Evolutionary conservation across 176 grass and related monocot genomes (phyloP).

Genomic region (Cenchrus fungigraminus): DNA sequence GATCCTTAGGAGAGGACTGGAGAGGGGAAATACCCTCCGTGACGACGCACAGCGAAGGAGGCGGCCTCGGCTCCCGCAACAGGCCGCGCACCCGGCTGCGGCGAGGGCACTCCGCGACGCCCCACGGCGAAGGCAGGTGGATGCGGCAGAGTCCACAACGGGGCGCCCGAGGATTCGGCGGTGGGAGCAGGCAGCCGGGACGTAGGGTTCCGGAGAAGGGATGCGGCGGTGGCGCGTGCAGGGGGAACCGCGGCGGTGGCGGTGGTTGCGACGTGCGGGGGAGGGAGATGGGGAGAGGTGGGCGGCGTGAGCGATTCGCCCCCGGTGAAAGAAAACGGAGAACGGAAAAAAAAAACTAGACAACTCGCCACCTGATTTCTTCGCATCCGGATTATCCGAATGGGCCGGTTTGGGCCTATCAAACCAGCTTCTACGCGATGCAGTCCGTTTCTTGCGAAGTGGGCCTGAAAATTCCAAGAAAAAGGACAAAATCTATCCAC

Average conservation of each 20-base stretch:
- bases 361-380: conserved; percentile 22
- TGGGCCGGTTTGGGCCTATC: neutral
- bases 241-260: neutral
- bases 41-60: conserved; percentile 1
- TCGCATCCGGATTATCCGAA: conserved; percentile 19
- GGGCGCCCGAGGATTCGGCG: neutral
- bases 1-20: conserved; percentile 13
- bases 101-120: neutral
- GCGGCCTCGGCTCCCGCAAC: neutral
- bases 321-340: conserved; percentile 19
- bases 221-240: neutral
- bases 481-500: neutral
- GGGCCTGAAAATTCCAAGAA: neutral
- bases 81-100: neutral
- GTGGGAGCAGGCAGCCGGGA: neutral
- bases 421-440: neutral
- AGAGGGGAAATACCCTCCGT: conserved; percentile 26
- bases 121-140: neutral
- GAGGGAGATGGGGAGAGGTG: conserved; percentile 37
- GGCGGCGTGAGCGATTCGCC: conserved; percentile 51
- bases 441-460: too few relatives aligned
- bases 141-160: neutral
- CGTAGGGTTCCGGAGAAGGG: neutral
- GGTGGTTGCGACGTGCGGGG: conserved; percentile 44
- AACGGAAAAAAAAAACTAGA: neutral